Evolutionary conservation across 2,329 filamentous ascomycete species (phyloP), one percentile per base, ranked within the genome.

Genomic region (Fusarium sublunatum): DNA sequence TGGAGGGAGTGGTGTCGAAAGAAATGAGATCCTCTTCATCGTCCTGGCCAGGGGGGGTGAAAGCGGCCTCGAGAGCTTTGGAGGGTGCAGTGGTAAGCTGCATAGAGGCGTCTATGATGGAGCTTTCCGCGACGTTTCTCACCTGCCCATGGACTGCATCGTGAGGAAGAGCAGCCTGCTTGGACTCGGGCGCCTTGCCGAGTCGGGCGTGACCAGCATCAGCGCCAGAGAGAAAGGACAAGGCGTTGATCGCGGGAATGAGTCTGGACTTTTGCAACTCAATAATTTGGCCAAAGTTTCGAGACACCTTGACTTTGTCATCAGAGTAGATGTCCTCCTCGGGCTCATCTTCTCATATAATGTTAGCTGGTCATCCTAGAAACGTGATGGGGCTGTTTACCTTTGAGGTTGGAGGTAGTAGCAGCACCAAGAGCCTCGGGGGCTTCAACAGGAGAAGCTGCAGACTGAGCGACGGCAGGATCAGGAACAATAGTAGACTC

Each of bases 1-100:
- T 13, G 3, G 40, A 9, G 5, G 34, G 15, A 22, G 15, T 4
- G 2, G 6, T 5, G 3, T 52, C 58, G 8, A 57, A 61, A 2
- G 28, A 51, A 7, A 52, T 61, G 4, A 61, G 25, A 9, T 46
- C 58, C 19, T 51, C 51, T 6, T 34, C 45, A 1, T 25, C 36
- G 2, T 22, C 12, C 7, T 12, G 28, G 5, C 4, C 40, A 19
- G 19, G 19, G 24, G 24, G 24, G 24, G 38, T n/a, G 7, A 9
- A 22, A 9, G 38, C 13, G 38, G 19, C 10, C 38, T 22, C 10
- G 15, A 15, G 19, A 19, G 19, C 19, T 19, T 19, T 19, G 19
- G 19, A 19, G 19, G 19, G 19, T 19, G 19, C 19, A 19, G 19
- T 19, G 19, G 2, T 19, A 19, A 19, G 19, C 19, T 19, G 19